These are phyloP conservation scores for Blepharisma stoltei DNA, from an alignment of 73 alveolate species.

Conservation along the genomic window DNA sequence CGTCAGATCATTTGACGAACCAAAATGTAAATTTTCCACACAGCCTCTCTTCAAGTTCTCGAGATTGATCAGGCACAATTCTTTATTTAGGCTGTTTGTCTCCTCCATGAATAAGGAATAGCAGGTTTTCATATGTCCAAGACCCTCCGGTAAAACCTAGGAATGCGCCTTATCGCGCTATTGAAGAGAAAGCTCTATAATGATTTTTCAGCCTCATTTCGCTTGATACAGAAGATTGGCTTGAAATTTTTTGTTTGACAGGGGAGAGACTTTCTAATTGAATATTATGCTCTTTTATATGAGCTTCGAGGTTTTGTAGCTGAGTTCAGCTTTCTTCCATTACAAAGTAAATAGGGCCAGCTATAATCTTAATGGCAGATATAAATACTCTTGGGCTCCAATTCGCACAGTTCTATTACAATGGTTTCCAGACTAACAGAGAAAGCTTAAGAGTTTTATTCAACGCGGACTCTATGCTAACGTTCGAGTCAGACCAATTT, in stretches of 20 bases:
- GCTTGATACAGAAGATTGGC: neutral
- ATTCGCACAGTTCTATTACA: slow-evolving; percentile 67
- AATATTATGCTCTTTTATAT: slow-evolving; percentile 24
- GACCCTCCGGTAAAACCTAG: too few species aligned
- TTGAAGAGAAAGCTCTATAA: too few species aligned
- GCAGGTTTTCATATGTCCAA: too few species aligned
- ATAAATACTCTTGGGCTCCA: slow-evolving; percentile 56
- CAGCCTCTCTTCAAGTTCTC: too few species aligned
- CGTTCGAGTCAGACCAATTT: slow-evolving; percentile 67
- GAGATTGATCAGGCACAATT: too few species aligned
- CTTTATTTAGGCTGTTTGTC: too few species aligned
- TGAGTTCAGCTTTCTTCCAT: slow-evolving; percentile 30
- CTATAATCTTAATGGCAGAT: slow-evolving; percentile 40
- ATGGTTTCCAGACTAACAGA: slow-evolving; percentile 50
- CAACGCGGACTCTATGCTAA: slow-evolving; percentile 64
- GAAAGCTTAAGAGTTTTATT: slow-evolving; percentile 42
- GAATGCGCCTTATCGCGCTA: too few species aligned
- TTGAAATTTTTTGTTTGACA: neutral
- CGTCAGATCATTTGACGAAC: too few species aligned
- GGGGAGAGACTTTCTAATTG: slow-evolving; percentile 16
- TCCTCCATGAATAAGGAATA: too few species aligned
- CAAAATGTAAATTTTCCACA: too few species aligned
- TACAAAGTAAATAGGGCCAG: neutral
- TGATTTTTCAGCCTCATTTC: too few species aligned
- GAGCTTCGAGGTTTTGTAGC: slow-evolving; percentile 29